phyloP scores from a whole-genome alignment of 2,329 filamentous ascomycete species.

The Aspergillus transmontanensis region DNA sequence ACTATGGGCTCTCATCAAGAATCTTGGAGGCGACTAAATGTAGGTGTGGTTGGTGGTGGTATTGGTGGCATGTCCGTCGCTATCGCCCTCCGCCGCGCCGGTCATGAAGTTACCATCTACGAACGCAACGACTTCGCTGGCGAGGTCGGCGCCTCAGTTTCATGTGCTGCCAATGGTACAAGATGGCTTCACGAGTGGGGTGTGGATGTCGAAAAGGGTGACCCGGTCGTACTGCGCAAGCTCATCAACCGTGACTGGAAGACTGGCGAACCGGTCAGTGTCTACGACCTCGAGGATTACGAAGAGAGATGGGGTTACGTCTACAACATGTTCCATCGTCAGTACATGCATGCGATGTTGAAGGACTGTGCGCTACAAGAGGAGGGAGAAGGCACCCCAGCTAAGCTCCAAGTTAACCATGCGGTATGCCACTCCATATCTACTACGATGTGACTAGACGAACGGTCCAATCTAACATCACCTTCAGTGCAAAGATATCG shows the following conservation, averaged over 20 bases:
- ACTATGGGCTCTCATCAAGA: slow-evolving; percentile 18
- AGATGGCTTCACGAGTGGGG: slow-evolving; percentile 70
- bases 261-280: slow-evolving; percentile 66
- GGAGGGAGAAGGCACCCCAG: slow-evolving; percentile 58
- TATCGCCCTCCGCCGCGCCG: slow-evolving; percentile 55
- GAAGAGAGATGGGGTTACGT: slow-evolving; percentile 66
- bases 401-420: slow-evolving; percentile 59
- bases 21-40: slow-evolving; percentile 50
- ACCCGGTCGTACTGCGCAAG: slow-evolving; percentile 66
- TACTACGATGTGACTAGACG: not conserved
- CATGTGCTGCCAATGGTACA: slow-evolving; percentile 70
- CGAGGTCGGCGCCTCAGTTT: slow-evolving; percentile 69
- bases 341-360: slow-evolving; percentile 70
- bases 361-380: slow-evolving; percentile 59
- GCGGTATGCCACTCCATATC: slow-evolving; percentile 34
- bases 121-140: slow-evolving; percentile 67
- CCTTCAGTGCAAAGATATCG: slow-evolving; percentile 51
- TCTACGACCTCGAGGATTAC: slow-evolving; percentile 67
- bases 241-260: slow-evolving; percentile 72
- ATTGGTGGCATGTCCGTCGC: slow-evolving; percentile 57
- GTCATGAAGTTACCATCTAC: slow-evolving; percentile 64
- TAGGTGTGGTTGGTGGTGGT: slow-evolving; percentile 55
- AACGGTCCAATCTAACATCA: not conserved
- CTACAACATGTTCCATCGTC: slow-evolving; percentile 71
- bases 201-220: slow-evolving; percentile 64